Conservation (phyloP, 2,329 filamentous ascomycete species). For the Pseudofabraea citricarpa region DNA sequence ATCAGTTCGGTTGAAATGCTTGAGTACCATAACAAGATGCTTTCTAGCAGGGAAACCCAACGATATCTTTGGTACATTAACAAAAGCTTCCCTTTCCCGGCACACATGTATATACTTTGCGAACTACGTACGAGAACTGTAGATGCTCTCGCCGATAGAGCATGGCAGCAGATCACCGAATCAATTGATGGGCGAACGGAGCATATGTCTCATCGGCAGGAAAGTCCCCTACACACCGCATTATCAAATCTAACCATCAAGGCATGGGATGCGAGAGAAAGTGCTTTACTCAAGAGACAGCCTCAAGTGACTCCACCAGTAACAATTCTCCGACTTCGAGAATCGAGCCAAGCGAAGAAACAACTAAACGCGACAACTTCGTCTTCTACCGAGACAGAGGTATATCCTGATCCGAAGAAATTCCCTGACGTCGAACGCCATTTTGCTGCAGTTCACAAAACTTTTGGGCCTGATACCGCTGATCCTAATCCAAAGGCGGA, state of each 20-base stretch:
- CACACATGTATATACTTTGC: conserved; percentile 23
- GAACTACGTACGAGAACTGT: conserved; percentile 17
- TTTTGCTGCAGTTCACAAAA: neutral
- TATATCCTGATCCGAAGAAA: neutral
- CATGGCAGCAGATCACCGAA: conserved; percentile 16
- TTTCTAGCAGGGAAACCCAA: conserved; percentile 14
- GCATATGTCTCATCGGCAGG: neutral
- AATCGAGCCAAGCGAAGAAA: neutral
- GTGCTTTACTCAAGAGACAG: conserved; percentile 1
- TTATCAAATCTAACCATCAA: conserved; percentile 18
- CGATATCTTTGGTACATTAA: conserved; percentile 27
- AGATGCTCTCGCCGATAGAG: conserved; percentile 18
- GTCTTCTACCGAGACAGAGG: neutral
- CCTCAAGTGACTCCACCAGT: conserved; percentile 2
- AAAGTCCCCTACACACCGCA: conserved; percentile 13
- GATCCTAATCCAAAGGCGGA: neutral
- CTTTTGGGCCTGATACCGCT: neutral
- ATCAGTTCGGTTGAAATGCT: conserved; percentile 9
- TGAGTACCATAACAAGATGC: conserved; percentile 26
- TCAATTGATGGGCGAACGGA: conserved; percentile 4
- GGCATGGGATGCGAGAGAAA: conserved; percentile 20
- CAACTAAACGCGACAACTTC: neutral
- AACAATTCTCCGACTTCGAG: conserved; percentile 3
- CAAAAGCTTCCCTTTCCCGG: conserved; percentile 27
- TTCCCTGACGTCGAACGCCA: neutral